Conservation (phyloP, 495 filamentous ascomycete genomes). For the Trypethelium eluteriae region DNA sequence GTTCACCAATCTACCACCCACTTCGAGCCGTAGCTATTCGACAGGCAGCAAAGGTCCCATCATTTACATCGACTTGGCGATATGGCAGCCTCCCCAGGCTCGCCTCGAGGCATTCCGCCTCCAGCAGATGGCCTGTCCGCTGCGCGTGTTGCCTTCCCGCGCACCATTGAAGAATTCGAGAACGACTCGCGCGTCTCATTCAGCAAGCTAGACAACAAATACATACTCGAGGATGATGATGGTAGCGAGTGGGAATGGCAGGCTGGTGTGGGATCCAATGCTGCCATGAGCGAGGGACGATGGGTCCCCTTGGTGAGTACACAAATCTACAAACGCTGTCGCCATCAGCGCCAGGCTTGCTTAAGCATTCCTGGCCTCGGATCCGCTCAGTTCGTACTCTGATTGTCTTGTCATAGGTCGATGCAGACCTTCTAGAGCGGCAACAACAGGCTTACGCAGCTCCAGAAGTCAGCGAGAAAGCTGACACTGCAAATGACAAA, state of each 20-base stretch:
- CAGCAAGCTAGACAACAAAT: conserved; percentile 71
- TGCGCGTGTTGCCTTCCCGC: conserved; percentile 20
- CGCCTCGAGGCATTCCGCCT: neutral
- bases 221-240: conserved; percentile 75
- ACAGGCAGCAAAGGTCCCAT: too few relatives aligned
- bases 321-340: neutral
- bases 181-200: conserved; percentile 78
- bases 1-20: too few relatives aligned
- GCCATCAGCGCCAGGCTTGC: neutral
- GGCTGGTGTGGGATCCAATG: neutral
- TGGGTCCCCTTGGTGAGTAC: conserved; percentile 47
- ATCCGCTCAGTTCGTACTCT: neutral
- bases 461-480: conserved; percentile 56
- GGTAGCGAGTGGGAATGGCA: conserved; percentile 77
- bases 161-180: conserved; percentile 56
- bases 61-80: neutral
- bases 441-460: conserved; percentile 72
- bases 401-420: conserved; percentile 42
- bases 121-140: conserved; percentile 2
- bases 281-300: conserved; percentile 49
- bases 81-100: conserved; percentile 1
- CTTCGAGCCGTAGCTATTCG: too few relatives aligned
- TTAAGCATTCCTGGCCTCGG: too few relatives aligned
- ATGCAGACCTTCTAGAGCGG: conserved; percentile 69
- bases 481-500: conserved; percentile 45